Evolutionary conservation across 495 filamentous ascomycete genomes (phyloP), one percentile per base, ranked within the genome.

Genomic region (Paragyromitra xinjiangensis): DNA sequence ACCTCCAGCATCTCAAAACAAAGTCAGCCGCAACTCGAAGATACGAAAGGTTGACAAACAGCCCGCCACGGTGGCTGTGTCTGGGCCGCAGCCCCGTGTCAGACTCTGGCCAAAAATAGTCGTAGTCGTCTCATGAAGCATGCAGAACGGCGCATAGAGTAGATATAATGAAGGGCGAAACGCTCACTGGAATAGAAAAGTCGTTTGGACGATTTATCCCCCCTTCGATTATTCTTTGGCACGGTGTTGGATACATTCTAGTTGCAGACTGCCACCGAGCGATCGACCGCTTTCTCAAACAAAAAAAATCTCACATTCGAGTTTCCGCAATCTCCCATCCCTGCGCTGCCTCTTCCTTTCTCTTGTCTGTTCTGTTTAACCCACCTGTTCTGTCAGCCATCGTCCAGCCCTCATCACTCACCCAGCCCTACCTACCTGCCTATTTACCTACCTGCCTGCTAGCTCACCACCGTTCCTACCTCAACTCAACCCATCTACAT

Each of bases 311-410:
- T 62, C 56, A 62, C 55, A 64, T 19, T 53, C 72, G 51, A 69
- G 58, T 63, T 64, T 76, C 73, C 68, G 68, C 73, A 76, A 65
- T 76, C 75, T 79, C 75, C 74, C 77, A 78, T 48, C 77, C 77
- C 69, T 77, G 69, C 50, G 37, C 53, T 68, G 1, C 44, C 29
- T 8, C 58, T 12, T 3, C 39, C 19, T 48, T 34, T 12, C 6
- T 48, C 19, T 50, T 34, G 26, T 59, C 42, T 48, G 42, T 48
- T 66, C 42, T 70, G 55, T 61, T 62, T 62, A 71, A 61, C 67
- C 50, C 39, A 37, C 50, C 16, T 62, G 42, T 62, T 70, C 68
- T 16, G 68, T 50, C 68, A 50, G 68, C 59, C 66, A 59, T 69
- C 64, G 16, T 62, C 74, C 64, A 45, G 50, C 59, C 73, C 37